A percentile compares a stretch with the other conserved stretches of the same genome.
Evolutionary conservation across 2,329 filamentous ascomycete genomes (phyloP).

Genomic region (Incumbomyces delicatus): DNA sequence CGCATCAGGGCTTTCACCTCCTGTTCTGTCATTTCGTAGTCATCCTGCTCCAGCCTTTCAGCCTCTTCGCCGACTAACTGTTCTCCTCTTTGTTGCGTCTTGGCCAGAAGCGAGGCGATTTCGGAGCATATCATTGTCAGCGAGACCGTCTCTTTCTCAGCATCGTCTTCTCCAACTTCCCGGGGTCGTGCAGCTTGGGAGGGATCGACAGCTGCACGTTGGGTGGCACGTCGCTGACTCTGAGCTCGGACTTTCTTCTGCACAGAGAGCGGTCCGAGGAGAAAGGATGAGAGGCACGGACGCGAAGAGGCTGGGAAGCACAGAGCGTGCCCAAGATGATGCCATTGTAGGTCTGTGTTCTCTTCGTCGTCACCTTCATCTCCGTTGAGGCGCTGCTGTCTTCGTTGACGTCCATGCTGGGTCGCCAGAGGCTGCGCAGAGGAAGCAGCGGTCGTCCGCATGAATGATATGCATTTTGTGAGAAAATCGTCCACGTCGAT

Average conservation of each 20-base stretch:
- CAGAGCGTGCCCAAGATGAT: slow-evolving; percentile 66
- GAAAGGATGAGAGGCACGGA: slow-evolving; percentile 69
- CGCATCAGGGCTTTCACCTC: slow-evolving; percentile 48
- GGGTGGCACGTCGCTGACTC: slow-evolving; percentile 59
- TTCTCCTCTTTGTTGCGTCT: slow-evolving; percentile 35
- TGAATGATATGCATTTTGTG: slow-evolving; percentile 78
- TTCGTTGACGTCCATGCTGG: slow-evolving; percentile 23
- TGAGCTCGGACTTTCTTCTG: slow-evolving; percentile 71
- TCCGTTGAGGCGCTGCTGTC: slow-evolving; percentile 42
- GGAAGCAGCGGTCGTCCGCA: slow-evolving; percentile 49
- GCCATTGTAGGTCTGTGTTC: slow-evolving; percentile 77
- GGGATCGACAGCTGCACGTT: slow-evolving; percentile 53
- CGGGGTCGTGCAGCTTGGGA: slow-evolving; percentile 64
- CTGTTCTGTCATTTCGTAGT: slow-evolving; percentile 27
- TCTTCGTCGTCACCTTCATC: slow-evolving; percentile 55
- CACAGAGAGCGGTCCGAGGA: slow-evolving; percentile 79
- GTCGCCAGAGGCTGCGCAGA: slow-evolving; percentile 23
- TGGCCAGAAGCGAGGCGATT: slow-evolving; percentile 54
- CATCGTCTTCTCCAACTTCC: slow-evolving; percentile 63
- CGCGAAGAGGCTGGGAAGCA: slow-evolving; percentile 64
- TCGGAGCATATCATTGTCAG: slow-evolving; percentile 68
- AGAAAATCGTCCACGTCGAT: slow-evolving; percentile 88
- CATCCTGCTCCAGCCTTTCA: slow-evolving; percentile 12
- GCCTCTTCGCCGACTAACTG: slow-evolving; percentile 36
- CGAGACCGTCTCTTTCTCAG: slow-evolving; percentile 68